Evolutionary conservation across 2,329 filamentous ascomycete genomes (phyloP).

Genomic region (Calonectria pseudoturangicola): DNA sequence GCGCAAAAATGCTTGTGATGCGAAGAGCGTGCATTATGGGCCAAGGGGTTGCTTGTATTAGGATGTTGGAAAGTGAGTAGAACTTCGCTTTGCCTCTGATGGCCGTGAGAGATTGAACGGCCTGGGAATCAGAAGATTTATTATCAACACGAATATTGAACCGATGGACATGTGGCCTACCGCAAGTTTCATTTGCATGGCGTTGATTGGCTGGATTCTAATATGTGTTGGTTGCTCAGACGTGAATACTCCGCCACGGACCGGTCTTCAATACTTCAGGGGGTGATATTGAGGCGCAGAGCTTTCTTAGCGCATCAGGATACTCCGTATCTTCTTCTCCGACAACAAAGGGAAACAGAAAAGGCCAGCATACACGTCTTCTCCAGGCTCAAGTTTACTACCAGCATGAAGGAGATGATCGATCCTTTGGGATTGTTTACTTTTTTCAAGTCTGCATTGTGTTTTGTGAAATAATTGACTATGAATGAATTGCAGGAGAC

Average conservation of each 20-base stretch:
- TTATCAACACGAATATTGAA: not conserved
- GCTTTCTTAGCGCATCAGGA: no score
- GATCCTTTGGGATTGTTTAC: no score
- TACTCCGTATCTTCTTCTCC: not conserved
- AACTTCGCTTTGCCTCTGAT: no score
- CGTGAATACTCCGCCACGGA: no score
- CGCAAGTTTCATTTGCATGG: not conserved
- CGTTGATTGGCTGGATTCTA: not conserved
- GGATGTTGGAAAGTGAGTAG: not conserved
- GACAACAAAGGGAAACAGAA: no score
- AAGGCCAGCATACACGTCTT: no score
- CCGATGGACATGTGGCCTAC: not conserved
- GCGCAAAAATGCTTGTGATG: not conserved
- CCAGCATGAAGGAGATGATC: no score
- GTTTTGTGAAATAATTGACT: no score
- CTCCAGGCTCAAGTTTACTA: no score
- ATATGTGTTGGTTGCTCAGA: not conserved
- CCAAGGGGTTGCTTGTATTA: not conserved
- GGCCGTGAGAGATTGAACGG: not conserved
- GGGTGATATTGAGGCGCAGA: no score
- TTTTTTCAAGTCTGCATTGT: no score
- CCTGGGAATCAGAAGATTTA: not conserved
- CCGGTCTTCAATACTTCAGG: not conserved
- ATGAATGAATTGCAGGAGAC: no score
- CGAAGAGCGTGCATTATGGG: not conserved